A percentile compares a stretch with the other conserved stretches of the same genome.
Conservation (phyloP, 257 asterid genomes). For the Solanum medicagineum region DNA sequence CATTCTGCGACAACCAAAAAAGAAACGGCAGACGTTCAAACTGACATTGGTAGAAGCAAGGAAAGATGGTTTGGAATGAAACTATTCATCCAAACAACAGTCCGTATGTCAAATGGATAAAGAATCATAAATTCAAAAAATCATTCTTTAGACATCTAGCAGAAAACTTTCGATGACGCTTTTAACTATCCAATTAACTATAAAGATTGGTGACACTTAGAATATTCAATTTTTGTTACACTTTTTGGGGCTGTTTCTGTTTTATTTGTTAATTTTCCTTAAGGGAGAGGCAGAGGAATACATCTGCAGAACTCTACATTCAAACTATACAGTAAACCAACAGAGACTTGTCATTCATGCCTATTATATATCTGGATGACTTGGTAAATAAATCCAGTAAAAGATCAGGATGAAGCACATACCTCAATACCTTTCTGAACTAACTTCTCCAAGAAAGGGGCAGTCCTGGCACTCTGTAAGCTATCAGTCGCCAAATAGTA, state of each 20-base stretch:
- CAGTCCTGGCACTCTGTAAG: constrained; percentile 89
- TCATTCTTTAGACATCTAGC: no score
- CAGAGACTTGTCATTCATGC: background rate
- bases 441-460: constrained; percentile 91
- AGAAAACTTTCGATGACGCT: background rate
- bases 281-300: no score
- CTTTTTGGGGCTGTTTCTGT: background rate
- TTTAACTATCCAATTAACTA: background rate
- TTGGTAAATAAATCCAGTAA: background rate
- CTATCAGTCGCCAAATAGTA: constrained; percentile 94
- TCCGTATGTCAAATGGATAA: background rate
- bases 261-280: background rate
- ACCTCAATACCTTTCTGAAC: constrained; percentile 94
- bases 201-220: background rate
- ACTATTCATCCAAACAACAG: background rate
- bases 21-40: background rate
- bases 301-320: background rate
- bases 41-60: background rate
- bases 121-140: background rate
- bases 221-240: background rate
- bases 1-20: background rate
- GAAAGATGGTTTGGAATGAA: background rate
- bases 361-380: background rate
- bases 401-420: background rate
- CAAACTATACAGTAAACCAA: background rate